phyloP scores from a whole-genome alignment of 2,329 filamentous ascomycete species.

The Colletotrichum neosansevieriae region DNA sequence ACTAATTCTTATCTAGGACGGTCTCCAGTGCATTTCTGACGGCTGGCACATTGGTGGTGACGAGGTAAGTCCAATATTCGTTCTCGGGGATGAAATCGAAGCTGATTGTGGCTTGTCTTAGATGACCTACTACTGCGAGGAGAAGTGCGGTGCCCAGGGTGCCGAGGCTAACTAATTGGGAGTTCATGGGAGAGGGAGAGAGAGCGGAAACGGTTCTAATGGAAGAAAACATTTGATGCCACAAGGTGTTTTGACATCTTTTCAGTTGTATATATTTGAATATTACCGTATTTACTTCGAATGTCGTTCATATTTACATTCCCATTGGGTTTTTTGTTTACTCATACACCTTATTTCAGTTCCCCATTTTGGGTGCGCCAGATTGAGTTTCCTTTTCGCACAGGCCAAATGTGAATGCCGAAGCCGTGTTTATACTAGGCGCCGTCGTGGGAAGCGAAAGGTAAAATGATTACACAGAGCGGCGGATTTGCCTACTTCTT shows the following conservation, averaged over 20 bases:
- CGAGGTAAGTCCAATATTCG: constrained; percentile 9
- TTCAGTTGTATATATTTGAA: constrained; percentile 12
- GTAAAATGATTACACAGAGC: neutral
- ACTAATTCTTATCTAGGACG: constrained; percentile 13
- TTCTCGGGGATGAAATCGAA: neutral
- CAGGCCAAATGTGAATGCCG: neutral
- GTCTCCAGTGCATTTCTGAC: constrained; percentile 32
- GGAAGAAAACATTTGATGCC: neutral
- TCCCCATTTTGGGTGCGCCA: no score
- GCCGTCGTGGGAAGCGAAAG: neutral
- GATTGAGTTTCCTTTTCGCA: neutral
- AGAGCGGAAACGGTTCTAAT: neutral
- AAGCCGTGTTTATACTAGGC: no score
- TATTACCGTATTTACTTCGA: neutral
- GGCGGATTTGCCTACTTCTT: neutral
- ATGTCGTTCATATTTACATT: neutral
- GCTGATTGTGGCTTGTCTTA: constrained; percentile 2
- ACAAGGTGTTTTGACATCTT: neutral
- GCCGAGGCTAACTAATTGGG: constrained; percentile 33
- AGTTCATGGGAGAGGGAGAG: neutral
- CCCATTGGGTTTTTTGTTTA: neutral
- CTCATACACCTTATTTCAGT: neutral
- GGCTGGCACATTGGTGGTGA: constrained; percentile 40
- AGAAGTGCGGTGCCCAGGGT: constrained; percentile 40
- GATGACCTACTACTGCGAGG: constrained; percentile 41